Base-by-base conservation (phyloP, 495 filamentous ascomycete species). In the Lasiosphaeria hispida region DNA sequence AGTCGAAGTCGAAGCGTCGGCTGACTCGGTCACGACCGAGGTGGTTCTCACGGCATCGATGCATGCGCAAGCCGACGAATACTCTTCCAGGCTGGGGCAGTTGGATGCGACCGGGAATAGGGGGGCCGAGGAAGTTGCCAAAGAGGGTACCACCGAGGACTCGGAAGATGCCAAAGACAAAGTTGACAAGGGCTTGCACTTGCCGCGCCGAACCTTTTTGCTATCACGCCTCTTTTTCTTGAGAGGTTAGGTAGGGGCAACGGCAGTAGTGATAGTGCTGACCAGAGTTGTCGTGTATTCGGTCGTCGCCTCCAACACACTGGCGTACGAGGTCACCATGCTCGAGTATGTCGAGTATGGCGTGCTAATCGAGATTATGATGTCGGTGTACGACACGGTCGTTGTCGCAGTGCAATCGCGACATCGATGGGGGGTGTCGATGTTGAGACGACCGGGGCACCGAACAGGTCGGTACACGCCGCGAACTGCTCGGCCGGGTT, bases 371-470 rank as follows among this genome's bases (percentile, higher is more conserved):
- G 49, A 19, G 35, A 59, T 38, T 6, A 54, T 34, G 43, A 59
- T 59, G 36, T 54, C 57, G 35, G 49, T 54, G 50, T 54, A 53
- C 1, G 49, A 34, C 5, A 42, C 2, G 1, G 57, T 59, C 23
- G 11, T 13, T 1, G 56, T 59, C 13, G 33, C 1, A 2, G 57
- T 59, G 42, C 48, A 15, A 54, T 30, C 4, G 54, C 15, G 6
- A 34, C 10, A 13, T 59, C 49, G 36, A 1, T 78, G 40, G 8
- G 60, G 43, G 9, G 78, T 68, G 67, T 83, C 79, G 14, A 73
- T 73, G 56, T 83, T 80, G 44, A 35, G 17, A 40, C 19, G 13
- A 10, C 34, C 5, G 52, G 58, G 4, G 38, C 33, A 3, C 52
- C 52, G 37, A 55, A 60, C 37, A 60, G 7, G 11, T 41, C 17